Base-by-base conservation (phyloP, 306 rosid genomes). In the Ormosia semicastrata region DNA sequence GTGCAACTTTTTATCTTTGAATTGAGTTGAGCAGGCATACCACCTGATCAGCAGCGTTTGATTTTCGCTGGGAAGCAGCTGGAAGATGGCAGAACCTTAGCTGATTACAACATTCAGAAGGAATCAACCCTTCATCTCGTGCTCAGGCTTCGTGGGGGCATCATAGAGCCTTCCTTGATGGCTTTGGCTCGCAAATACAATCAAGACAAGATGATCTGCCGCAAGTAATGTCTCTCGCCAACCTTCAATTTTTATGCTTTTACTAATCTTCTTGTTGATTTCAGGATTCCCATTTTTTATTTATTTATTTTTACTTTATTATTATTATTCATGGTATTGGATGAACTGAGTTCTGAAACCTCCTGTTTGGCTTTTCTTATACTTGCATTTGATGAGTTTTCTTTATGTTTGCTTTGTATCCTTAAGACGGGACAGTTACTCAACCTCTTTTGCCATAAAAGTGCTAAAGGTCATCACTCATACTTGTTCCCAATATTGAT, bases 111-210 rank as follows among this genome's bases (percentile, higher is more conserved):
- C 80, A 88, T 92, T 73, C 91, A 90, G 76, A 90, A 87, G 73
- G 94, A 89, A 66, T 91, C 91, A 29, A 91, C 91, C 2, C 89
- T 89, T 37, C 93, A 91, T 84, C 85, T 91, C 30, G 95, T 91
- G 24, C 77, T 91, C 83, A 89, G 93, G 83, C 91, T 87, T 71
- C 76, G 95, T 2, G 92, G 93, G 3, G 90, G 93, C 2, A 91
- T 91, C 24, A 86, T 91, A 0, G 90, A 86, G 84, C 93, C 89
- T 70, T 91, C 89, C 2, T 65, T 91, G 85, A 91, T 91, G 94
- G 94, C 94, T 64, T 77, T 91, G 88, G 92, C 94, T 82, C 89
- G 94, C 66, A 91, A 91, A 59, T 91, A 89, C 88, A 91, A 91
- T 46, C 94, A 91, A 69, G 94, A 91, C 10, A 89, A 91, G 77